A percentile compares a stretch with the other conserved stretches of the same genome.
Evolutionary conservation across 2,329 filamentous ascomycete species (phyloP).

Genomic region (Fusarium equiseti): DNA sequence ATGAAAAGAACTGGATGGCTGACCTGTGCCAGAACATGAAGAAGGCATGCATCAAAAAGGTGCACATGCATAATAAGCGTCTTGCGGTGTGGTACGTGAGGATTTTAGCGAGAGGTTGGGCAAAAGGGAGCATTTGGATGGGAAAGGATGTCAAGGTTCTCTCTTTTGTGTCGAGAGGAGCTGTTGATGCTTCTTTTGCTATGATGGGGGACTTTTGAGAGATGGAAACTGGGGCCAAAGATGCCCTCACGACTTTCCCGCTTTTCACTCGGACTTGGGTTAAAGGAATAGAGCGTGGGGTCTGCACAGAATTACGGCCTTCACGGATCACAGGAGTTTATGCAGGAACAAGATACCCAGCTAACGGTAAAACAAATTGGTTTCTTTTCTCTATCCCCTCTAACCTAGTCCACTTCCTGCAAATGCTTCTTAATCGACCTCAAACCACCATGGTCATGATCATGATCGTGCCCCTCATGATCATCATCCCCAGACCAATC

Average conservation of each 20-base stretch:
- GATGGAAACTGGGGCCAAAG: not conserved
- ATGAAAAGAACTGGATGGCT: constrained; percentile 37
- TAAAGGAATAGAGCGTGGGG: no score
- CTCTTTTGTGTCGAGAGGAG: constrained; percentile 42
- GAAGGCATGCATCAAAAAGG: constrained; percentile 41
- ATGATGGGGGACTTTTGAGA: constrained; percentile 26
- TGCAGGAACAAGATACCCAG: not conserved
- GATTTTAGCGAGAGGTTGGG: constrained; percentile 43
- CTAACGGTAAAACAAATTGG: not conserved
- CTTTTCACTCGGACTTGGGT: no score
- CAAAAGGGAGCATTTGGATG: constrained; percentile 44
- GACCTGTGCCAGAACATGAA: constrained; percentile 40
- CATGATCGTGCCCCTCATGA: constrained; percentile 47
- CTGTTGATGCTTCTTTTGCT: constrained; percentile 37
- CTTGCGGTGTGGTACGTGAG: constrained; percentile 50
- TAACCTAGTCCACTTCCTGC: constrained; percentile 36
- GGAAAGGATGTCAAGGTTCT: constrained; percentile 35
- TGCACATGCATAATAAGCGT: constrained; percentile 51
- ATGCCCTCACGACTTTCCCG: no score
- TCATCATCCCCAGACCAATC: constrained; percentile 63
- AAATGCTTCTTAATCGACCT: constrained; percentile 43
- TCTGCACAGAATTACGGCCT: no score
- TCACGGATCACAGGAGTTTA: not conserved
- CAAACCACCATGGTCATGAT: not conserved
- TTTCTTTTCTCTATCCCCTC: not conserved